Evolutionary conservation across 768 basidiomycete genomes (phyloP).

Genomic region (Lentinula edodes): DNA sequence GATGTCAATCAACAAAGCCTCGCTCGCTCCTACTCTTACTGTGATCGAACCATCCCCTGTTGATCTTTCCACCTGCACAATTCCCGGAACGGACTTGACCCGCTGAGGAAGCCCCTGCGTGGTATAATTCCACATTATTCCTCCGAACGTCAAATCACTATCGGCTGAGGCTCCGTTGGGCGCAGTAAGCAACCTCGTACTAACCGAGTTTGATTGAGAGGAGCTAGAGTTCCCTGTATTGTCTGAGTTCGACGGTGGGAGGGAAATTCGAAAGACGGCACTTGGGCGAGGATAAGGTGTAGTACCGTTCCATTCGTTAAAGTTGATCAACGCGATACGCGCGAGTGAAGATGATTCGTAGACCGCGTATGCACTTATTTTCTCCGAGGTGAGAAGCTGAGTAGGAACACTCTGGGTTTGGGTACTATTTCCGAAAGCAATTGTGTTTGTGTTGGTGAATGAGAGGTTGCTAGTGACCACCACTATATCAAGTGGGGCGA

Average conservation of each 20-base stretch:
- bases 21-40: not conserved
- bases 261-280: not conserved
- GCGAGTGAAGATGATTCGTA: not conserved
- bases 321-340: not conserved
- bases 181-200: not conserved
- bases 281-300: not conserved
- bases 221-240: not conserved
- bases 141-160: not conserved
- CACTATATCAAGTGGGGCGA: not conserved
- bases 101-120: not conserved
- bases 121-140: constrained; percentile 5
- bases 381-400: not conserved
- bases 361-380: not conserved
- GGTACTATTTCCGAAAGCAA: not conserved
- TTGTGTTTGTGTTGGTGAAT: not conserved
- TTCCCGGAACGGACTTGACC: not conserved
- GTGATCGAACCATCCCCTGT: not conserved
- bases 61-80: not conserved
- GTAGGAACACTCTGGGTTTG: not conserved
- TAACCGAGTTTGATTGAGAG: not conserved
- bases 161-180: not conserved
- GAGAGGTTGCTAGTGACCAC: not conserved
- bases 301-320: constrained; percentile 1
- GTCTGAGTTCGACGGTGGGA: not conserved
- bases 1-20: not conserved